Evolutionary conservation across 2,329 filamentous ascomycete genomes (phyloP), one percentile per base, ranked within the genome.

Genomic region (Talaromyces atroroseus): DNA sequence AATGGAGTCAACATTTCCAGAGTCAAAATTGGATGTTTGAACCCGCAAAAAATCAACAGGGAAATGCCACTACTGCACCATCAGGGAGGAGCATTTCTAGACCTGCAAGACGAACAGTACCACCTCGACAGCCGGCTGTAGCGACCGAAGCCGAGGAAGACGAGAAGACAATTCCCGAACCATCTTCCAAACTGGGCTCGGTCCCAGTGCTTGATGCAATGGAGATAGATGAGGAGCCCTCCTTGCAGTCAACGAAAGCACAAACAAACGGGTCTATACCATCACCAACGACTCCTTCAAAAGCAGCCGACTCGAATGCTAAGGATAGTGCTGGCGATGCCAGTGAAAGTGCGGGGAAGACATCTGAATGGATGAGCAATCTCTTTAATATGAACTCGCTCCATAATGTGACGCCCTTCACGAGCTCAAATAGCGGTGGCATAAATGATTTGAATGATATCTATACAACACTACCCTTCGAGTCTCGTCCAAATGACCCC

Each of bases 381-480:
- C 58, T 69, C 1, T 68, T 80, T 40, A 75, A 80, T 58, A 66
- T 86, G 20, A 76, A 74, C 46, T 77, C 80, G 42, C 68, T 84
- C 11, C 70, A 72, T 8, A 75, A 77, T 42, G 74, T 77, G 14
- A 74, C 76, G 5, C 80, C 82, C 1, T 78, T 83, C 49, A 68
- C 74, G 1, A 67, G 70, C 44, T 67, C 76, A 6, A 74, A 76
- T 46, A 74, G 69, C 49, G 66, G 66, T 18, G 81, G 82, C 8
- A 74, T 85, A 18, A 71, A 77, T 23, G 78, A 79, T 53, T 65
- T 86, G 21, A 74, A 76, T 26, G 80, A 82, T 55, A 71, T 87
- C 40, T 74, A 72, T 42, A 73, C 75, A 8, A 79, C 74, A 1
- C 73, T 87, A 2, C 84, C 84, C 3, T 86, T 86, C 64, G 68